These are phyloP conservation scores for Alternaria brassicae DNA, from an alignment of 2,329 filamentous ascomycete species.

Conservation along the genomic window DNA sequence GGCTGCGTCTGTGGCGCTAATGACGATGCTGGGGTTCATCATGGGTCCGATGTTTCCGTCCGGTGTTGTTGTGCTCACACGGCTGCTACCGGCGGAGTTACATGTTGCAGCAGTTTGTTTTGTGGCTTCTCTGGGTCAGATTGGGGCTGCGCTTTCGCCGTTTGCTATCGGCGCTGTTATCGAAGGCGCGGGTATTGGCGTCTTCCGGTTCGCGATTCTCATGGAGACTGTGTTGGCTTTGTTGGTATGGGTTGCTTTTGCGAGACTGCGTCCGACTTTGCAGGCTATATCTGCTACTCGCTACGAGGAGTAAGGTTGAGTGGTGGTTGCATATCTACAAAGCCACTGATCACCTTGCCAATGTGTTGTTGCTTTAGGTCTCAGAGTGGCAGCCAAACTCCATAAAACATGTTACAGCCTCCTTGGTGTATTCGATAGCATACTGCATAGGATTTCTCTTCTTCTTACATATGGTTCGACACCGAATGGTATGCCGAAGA, in stretches of 20 bases:
- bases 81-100: slow-evolving; percentile 49
- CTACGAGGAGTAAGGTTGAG: not conserved
- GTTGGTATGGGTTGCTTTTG: slow-evolving; percentile 32
- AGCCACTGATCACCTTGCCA: not conserved
- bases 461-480: too few relatives aligned
- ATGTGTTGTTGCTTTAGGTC: not conserved
- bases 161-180: slow-evolving; percentile 55
- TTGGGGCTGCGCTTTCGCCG: slow-evolving; percentile 55
- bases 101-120: slow-evolving; percentile 56
- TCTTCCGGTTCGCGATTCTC: slow-evolving; percentile 47
- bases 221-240: slow-evolving; percentile 31
- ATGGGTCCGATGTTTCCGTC: slow-evolving; percentile 55
- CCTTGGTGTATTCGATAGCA: not conserved
- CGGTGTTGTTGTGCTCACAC: slow-evolving; percentile 50
- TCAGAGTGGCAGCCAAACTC: too few relatives aligned
- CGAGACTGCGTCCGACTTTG: slow-evolving; percentile 10
- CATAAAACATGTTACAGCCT: not conserved
- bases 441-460: not conserved
- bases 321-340: not conserved
- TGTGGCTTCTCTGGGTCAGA: slow-evolving; percentile 54
- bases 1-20: slow-evolving; percentile 38
- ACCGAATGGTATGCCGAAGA: too few relatives aligned
- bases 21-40: slow-evolving; percentile 49
- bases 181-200: slow-evolving; percentile 49
- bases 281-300: not conserved